Base-by-base conservation (phyloP, 371 early-diverging fungal genomes). In the Mucor racemosus region DNA sequence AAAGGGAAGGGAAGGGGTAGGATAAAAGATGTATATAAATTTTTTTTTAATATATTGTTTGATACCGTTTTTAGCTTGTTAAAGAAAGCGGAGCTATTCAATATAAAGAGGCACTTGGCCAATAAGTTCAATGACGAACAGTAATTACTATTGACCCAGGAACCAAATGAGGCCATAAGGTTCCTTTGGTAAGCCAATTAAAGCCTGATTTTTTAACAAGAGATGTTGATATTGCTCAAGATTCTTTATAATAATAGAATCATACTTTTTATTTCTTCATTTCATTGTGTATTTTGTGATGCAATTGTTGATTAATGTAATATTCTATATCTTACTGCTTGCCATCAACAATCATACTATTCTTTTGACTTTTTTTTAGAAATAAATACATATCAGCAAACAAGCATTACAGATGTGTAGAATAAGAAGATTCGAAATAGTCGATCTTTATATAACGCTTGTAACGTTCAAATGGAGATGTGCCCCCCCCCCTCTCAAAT, bases 91-190 rank as follows among this genome's bases (percentile, higher is more conserved):
- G 55, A 55, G 55, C 55, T 55, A 55, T 31, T 14, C 35, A 33
- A 14, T 55, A 55, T 55, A 55, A 50, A 50, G 50, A 50, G 50
- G 21, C 55, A 55, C 55, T 55, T 55, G n/a, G 33, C 55, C 55
- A 55, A 55, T 55, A 35, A 55, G 31, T 55, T 55, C 19, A 50
- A 50, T 50, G 26, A 19, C 50, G 26, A 50, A 8, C 17, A 48
- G 48, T 1, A 21, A 21, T 38, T 7, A 38, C 11, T 38, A 48
- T 48, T 21, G 42, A 15, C 44, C 44, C 44, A 44, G 44, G 44
- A n/a, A 44, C 44, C 50, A 26, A 50, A 19, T 11, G 21, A 21
- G 50, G 10, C 11, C 8, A 1, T 11, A 38, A 38, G 7, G 26
- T 19, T 10, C 50, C 26, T 5, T 44, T 15, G 38, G 38, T 9